Conservation (phyloP, 805 yeast species). For the Blastobotrys americana region DNA sequence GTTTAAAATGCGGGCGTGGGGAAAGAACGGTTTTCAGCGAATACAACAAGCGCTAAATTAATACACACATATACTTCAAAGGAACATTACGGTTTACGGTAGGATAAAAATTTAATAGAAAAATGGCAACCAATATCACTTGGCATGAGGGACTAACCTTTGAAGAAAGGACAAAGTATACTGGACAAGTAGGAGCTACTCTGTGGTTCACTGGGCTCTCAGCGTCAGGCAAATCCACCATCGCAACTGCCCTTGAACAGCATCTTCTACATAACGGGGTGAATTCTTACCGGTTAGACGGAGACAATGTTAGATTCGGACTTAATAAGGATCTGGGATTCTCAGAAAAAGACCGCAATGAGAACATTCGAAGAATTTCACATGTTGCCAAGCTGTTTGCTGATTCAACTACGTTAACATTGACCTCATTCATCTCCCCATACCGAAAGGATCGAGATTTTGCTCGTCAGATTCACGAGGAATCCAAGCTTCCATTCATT, state of each 20-base stretch:
- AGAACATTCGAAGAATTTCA: constrained; percentile 88
- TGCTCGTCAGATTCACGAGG: constrained; percentile 79
- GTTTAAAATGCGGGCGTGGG: no score
- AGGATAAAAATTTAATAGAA: constrained; percentile 10
- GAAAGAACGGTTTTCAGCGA: no score
- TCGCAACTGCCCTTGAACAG: constrained; percentile 92
- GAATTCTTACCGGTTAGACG: constrained; percentile 83
- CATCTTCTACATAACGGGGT: constrained; percentile 60
- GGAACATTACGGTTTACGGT: no score
- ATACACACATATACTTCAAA: no score
- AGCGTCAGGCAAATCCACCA: constrained; percentile 88
- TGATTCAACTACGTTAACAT: constrained; percentile 79
- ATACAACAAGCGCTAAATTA: no score
- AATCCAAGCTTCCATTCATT: constrained; percentile 69
- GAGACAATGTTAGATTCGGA: constrained; percentile 88
- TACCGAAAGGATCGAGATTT: constrained; percentile 75
- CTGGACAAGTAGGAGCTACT: constrained; percentile 81
- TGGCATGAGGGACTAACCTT: constrained; percentile 91
- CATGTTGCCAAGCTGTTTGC: constrained; percentile 93
- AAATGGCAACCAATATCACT: constrained; percentile 91
- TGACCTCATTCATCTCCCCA: constrained; percentile 91
- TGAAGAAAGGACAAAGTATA: constrained; percentile 63
- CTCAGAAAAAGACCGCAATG: constrained; percentile 84
- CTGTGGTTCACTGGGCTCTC: constrained; percentile 94
- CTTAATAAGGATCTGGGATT: constrained; percentile 92